Conservation (phyloP, 345 rosid species). For the Turritis glabra region DNA sequence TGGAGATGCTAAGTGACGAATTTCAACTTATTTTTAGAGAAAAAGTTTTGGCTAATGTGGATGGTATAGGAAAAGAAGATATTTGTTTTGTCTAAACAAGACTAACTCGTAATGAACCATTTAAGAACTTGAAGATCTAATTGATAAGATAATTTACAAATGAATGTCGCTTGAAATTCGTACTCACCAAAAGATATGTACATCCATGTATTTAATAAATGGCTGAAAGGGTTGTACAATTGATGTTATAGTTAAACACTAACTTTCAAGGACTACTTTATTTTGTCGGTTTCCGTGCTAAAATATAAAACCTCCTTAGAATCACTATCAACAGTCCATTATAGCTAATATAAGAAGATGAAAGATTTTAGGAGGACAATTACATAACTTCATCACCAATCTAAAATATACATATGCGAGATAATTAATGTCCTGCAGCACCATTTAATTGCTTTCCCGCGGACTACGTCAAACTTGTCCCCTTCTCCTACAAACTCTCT, state of each 20-base stretch:
- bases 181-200: not conserved
- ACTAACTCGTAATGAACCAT: not conserved
- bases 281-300: slow-evolving; percentile 19
- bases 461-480: slow-evolving; percentile 40
- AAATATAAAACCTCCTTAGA: not conserved
- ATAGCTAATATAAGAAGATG: slow-evolving; percentile 21
- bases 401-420: not conserved
- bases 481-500: slow-evolving; percentile 11
- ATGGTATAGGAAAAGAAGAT: not conserved
- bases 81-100: no score
- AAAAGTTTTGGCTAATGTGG: no score
- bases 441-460: slow-evolving; percentile 33
- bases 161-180: not conserved
- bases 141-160: not conserved
- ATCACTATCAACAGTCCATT: slow-evolving; percentile 24
- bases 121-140: not conserved
- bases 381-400: slow-evolving; percentile 1
- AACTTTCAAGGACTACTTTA: not conserved
- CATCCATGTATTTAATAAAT: not conserved
- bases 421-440: slow-evolving; percentile 15
- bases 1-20: no score
- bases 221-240: not conserved
- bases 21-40: not conserved
- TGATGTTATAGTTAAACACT: not conserved
- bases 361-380: slow-evolving; percentile 21